Evolutionary conservation across 169 alveolate genomes (phyloP).

Genomic region (Eimeria necatrix): DNA sequence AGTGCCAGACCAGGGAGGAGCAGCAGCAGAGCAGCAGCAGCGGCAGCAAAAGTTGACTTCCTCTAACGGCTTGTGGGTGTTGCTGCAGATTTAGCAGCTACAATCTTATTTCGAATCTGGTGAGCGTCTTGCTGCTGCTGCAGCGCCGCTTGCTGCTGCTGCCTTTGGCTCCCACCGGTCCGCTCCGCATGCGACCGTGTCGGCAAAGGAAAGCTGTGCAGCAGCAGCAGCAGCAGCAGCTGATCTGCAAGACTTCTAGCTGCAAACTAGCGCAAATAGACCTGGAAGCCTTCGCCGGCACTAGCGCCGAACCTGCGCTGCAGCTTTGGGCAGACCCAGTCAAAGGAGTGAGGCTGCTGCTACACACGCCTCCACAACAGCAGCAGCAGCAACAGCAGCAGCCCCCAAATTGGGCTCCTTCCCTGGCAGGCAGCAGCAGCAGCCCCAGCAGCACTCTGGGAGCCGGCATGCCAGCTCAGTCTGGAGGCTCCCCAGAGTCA

Average conservation of each 20-base stretch:
- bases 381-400: slow-evolving; percentile 53
- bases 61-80: background rate
- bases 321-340: background rate
- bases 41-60: background rate
- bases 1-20: background rate
- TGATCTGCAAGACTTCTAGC: background rate
- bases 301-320: background rate
- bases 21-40: background rate
- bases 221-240: background rate
- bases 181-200: background rate
- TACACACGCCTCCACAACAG: background rate
- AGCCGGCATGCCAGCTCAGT: background rate
- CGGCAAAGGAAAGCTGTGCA: background rate
- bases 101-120: too few relatives aligned
- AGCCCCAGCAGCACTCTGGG: background rate
- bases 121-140: background rate
- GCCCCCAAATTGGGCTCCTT: too few relatives aligned
- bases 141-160: background rate
- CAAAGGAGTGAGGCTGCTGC: background rate
- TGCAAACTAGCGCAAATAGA: too few relatives aligned
- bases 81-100: background rate
- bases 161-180: background rate
- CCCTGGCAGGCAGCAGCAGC: too few relatives aligned
- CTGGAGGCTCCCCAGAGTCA: background rate
- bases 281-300: too few relatives aligned